Evolutionary conservation across 1,284 basidiomycete genomes (phyloP), one percentile per base, ranked within the genome.

Genomic region (Crocinoboletus sp.): DNA sequence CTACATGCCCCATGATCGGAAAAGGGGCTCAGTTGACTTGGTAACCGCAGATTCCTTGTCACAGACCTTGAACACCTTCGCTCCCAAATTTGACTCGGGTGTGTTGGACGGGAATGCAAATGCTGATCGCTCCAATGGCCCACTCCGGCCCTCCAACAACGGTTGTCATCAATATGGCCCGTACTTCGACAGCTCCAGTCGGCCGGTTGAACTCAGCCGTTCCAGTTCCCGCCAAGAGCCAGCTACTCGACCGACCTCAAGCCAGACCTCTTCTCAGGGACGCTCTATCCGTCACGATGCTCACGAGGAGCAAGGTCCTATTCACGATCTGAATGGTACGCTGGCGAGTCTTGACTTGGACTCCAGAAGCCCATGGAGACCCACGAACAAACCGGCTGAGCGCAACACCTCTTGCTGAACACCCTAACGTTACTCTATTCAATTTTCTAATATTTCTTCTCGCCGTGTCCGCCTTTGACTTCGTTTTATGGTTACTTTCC

Each of bases 281-380:
- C 41, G 39, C 31, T 41, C 53, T 30, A 54, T 56, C 41, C 51
- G 50, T 38, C 52, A 51, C 41, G 50, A 43, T 46, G 39, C 30
- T 55, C 63, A 41, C 43, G 58, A 69, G 38, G 76, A 78, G 24
- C 69, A 73, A 22, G 79, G 82, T 49, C 37, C 59, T 22, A 73
- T 89, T 53, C 76, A 78, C 29, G 84, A 88, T 63, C 63, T 89
- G 37, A 88, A 85, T 54, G 81, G 82, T 16, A 86, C 80, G n/a
- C 70, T 89, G 24, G 81, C 84, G 20, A 84, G 80, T 55, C 74
- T 89, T 19, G 74, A 85, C 51, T 64, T 88, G 45, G 82, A 82
- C 56, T 65, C 57, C 24, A 60, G 49, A 42, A 56, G 36, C 30
- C 56, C 57, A 13, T 64, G 62, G 62, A 59, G 51, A 35, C 31